Evolutionary conservation across 345 rosid species (phyloP).

Genomic region (Lepidium sativum): DNA sequence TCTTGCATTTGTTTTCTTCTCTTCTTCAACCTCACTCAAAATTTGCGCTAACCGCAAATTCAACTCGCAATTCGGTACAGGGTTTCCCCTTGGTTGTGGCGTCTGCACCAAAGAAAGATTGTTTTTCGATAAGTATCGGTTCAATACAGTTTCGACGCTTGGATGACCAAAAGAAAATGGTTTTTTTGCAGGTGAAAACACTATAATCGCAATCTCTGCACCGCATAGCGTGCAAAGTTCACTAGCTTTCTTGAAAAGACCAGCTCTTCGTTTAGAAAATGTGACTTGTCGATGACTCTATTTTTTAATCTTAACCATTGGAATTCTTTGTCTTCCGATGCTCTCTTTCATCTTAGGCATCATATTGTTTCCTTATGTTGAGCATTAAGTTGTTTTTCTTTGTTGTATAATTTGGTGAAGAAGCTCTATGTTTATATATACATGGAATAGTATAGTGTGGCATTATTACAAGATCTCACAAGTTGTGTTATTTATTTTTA

Average conservation of each 20-base stretch:
- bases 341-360: slow-evolving; percentile 16
- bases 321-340: slow-evolving; percentile 15
- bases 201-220: slow-evolving; percentile 14
- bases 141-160: slow-evolving; percentile 1
- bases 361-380: neutral
- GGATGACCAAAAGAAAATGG: slow-evolving; percentile 24
- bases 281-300: slow-evolving; percentile 20
- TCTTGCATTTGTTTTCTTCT: neutral
- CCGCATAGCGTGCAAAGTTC: slow-evolving; percentile 11
- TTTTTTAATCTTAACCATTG: slow-evolving; percentile 13
- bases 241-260: slow-evolving; percentile 22
- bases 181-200: slow-evolving; percentile 15
- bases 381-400: neutral
- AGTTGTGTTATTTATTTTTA: neutral
- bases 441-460: neutral
- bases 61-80: neutral
- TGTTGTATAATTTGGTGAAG: neutral
- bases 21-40: slow-evolving; percentile 6
- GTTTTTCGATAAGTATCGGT: neutral
- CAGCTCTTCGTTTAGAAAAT: slow-evolving; percentile 12
- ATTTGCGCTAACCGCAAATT: slow-evolving; percentile 3
- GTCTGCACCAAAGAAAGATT: neutral
- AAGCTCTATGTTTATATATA: neutral
- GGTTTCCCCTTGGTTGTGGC: neutral
- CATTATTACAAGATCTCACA: slow-evolving; percentile 11